Evolutionary conservation across 1,284 basidiomycete species (phyloP).

Genomic region (Ceratobasidium papillatum): DNA sequence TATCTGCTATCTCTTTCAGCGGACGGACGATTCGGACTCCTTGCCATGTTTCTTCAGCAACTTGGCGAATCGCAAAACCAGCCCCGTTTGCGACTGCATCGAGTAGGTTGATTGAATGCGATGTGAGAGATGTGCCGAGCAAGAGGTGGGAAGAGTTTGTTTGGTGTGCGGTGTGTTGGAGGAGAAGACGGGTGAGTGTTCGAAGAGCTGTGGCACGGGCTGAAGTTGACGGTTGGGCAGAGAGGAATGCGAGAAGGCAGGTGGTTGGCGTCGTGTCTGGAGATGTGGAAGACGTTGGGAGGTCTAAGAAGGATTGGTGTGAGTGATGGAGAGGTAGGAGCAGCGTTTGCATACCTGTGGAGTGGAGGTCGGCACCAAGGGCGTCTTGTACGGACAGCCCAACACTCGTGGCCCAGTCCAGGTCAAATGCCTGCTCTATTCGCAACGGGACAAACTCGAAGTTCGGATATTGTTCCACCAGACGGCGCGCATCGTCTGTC

Average conservation of each 20-base stretch:
- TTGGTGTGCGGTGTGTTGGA: constrained; percentile 70
- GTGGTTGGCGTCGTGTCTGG: constrained; percentile 55
- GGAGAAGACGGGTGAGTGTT: constrained; percentile 71
- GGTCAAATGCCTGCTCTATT: constrained; percentile 76
- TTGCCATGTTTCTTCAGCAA: constrained; percentile 72
- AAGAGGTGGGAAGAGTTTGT: constrained; percentile 75
- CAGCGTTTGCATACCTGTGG: constrained; percentile 44
- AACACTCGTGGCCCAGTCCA: constrained; percentile 56
- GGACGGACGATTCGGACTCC: constrained; percentile 71
- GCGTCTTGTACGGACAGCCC: constrained; percentile 10
- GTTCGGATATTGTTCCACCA: constrained; percentile 60
- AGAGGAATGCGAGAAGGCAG: constrained; percentile 67
- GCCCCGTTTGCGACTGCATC: constrained; percentile 80
- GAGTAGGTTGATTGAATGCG: constrained; percentile 79
- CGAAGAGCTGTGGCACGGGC: constrained; percentile 70
- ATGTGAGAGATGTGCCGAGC: constrained; percentile 83
- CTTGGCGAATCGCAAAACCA: constrained; percentile 77
- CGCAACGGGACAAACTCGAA: constrained; percentile 69
- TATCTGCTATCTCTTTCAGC: constrained; percentile 78
- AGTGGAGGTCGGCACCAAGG: constrained; percentile 57
- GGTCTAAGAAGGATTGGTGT: constrained; percentile 34
- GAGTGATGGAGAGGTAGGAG: constrained; percentile 48
- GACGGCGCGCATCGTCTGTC: constrained; percentile 59
- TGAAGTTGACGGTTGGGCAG: constrained; percentile 79
- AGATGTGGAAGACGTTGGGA: neutral